Percentiles rank a stretch among this genome's conserved stretches.
phyloP scores from a whole-genome alignment of 306 rosid genomes.

The Senna siamea region DNA sequence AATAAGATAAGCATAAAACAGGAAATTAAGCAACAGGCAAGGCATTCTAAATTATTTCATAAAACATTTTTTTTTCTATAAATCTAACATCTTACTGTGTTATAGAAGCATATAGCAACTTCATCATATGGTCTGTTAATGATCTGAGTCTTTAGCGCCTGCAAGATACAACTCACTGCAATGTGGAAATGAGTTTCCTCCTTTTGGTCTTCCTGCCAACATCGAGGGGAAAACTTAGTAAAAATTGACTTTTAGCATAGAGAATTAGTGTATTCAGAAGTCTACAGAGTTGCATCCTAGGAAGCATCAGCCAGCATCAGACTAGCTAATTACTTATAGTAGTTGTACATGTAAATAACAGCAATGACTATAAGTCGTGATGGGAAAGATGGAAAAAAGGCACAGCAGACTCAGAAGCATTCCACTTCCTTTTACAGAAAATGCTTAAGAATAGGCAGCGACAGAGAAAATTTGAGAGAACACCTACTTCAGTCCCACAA shows the following conservation, averaged over 20 bases:
- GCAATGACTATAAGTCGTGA: background rate
- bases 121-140: constrained; percentile 79
- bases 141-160: constrained; percentile 70
- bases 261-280: constrained; percentile 1
- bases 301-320: background rate
- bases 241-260: background rate
- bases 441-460: background rate
- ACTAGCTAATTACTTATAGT: background rate
- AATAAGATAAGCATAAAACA: background rate
- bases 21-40: background rate
- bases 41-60: background rate
- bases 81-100: constrained; percentile 62
- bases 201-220: constrained; percentile 49
- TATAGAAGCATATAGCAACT: constrained; percentile 89
- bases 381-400: background rate
- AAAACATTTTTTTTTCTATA: constrained; percentile 13
- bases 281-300: background rate
- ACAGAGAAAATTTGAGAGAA: background rate
- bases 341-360: background rate
- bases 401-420: background rate
- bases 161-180: constrained; percentile 68
- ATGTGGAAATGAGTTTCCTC: constrained; percentile 74
- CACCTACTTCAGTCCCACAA: background rate
- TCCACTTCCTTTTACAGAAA: background rate
- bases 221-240: constrained; percentile 1